These are phyloP conservation scores for Flaveria brownii DNA, from an alignment of 129 eudicot species.

Conservation along the genomic window DNA sequence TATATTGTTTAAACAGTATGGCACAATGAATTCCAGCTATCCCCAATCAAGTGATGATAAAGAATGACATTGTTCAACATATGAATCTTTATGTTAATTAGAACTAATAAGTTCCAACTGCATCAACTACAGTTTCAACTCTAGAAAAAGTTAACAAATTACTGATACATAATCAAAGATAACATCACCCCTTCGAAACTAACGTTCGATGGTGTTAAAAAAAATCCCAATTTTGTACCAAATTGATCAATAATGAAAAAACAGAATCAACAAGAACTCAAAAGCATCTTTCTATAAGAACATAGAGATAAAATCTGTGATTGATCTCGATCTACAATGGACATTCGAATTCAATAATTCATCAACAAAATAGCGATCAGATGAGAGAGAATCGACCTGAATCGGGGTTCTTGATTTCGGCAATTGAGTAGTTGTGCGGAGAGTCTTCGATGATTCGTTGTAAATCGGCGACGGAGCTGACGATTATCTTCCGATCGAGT, in stretches of 20 bases:
- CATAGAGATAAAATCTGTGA: background rate
- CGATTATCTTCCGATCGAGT: slow-evolving; percentile 25
- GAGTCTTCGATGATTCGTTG: slow-evolving; percentile 25
- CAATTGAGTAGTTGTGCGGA: slow-evolving; percentile 15
- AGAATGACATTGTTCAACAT: background rate
- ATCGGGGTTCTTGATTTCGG: slow-evolving; percentile 29
- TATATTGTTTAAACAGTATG: background rate
- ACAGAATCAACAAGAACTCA: slow-evolving; percentile 9
- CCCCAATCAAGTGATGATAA: background rate
- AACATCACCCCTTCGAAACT: background rate
- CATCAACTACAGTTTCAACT: slow-evolving; percentile 20
- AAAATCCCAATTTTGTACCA: slow-evolving; percentile 14
- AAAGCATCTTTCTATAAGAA: slow-evolving; percentile 5
- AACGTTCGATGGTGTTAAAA: background rate
- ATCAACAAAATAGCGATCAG: slow-evolving; percentile 25
- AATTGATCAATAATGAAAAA: slow-evolving; percentile 22
- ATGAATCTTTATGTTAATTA: slow-evolving; percentile 14
- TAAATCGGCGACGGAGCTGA: background rate
- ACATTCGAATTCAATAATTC: slow-evolving; percentile 13
- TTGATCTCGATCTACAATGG: slow-evolving; percentile 22
- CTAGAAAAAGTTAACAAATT: background rate
- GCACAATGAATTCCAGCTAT: background rate
- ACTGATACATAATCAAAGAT: background rate
- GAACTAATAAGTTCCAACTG: slow-evolving; percentile 17
- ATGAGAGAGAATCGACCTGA: slow-evolving; percentile 37